Percentiles rank a stretch among this genome's conserved stretches.
These are phyloP conservation scores for Phytopythium cucurbitacearum DNA, from an alignment of 352 stramenopile species.

Conservation along the genomic window DNA sequence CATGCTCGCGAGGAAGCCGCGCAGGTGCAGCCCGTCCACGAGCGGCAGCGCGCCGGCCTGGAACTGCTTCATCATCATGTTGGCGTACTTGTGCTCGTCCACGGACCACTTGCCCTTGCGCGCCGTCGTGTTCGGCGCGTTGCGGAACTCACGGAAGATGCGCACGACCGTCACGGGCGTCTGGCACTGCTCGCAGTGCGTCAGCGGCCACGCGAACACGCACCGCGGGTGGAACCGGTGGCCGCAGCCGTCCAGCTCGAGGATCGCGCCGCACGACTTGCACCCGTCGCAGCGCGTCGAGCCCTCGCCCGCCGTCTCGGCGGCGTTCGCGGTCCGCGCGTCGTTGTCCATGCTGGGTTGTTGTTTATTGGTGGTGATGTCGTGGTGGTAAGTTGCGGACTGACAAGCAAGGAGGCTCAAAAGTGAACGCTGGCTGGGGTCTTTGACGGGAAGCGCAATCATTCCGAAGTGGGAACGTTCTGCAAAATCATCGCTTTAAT, in stretches of 20 bases:
- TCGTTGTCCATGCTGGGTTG: not conserved
- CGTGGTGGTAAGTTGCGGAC: conserved; percentile 3
- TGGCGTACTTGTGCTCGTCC: conserved; percentile 76
- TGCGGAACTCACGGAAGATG: conserved; percentile 48
- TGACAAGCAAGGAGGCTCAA: not conserved
- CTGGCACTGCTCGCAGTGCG: conserved; percentile 61
- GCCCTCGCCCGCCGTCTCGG: conserved; percentile 1
- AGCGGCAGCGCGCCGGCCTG: conserved; percentile 65
- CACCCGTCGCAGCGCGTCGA: conserved; percentile 68
- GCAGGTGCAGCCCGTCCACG: conserved; percentile 60
- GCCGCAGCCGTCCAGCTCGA: conserved; percentile 64
- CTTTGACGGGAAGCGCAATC: not conserved
- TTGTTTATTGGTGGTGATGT: not conserved
- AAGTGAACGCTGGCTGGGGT: not conserved
- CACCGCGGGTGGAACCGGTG: conserved; percentile 77
- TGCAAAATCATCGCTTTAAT: not conserved
- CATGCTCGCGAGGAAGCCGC: conserved; percentile 68
- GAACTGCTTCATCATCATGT: conserved; percentile 84
- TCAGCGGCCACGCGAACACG: conserved; percentile 64
- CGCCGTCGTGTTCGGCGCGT: conserved; percentile 32
- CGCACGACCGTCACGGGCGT: conserved; percentile 29
- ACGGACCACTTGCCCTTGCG: conserved; percentile 77
- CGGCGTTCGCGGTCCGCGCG: not conserved
- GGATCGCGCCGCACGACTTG: conserved; percentile 61
- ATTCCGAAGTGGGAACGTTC: conserved; percentile 3